These are phyloP conservation scores for Cercospora canescens DNA, from an alignment of 2,329 filamentous ascomycete species.

Conservation along the genomic window DNA sequence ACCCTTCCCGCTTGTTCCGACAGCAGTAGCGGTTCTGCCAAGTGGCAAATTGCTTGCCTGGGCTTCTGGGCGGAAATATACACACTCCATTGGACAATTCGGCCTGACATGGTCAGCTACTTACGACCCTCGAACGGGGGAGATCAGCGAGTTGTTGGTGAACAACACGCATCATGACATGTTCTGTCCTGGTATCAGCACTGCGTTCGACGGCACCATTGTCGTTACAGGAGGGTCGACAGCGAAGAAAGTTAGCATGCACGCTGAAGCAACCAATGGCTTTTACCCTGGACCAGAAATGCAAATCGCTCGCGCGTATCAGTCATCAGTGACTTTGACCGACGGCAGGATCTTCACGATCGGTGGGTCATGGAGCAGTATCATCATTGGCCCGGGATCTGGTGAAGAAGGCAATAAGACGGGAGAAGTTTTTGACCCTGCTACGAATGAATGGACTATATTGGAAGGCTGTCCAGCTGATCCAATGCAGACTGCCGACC, in stretches of 20 bases:
- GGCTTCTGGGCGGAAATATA: background rate
- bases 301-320: background rate
- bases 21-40: background rate
- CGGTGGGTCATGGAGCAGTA: background rate
- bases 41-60: background rate
- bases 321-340: background rate
- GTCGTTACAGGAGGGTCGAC: background rate
- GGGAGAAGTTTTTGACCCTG: background rate
- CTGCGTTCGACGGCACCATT: background rate
- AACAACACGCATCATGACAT: background rate
- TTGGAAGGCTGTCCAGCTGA: background rate
- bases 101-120: background rate
- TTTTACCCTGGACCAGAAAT: background rate
- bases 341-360: background rate
- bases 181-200: background rate
- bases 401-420: background rate
- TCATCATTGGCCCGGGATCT: background rate
- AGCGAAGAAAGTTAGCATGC: background rate
- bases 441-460: background rate
- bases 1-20: background rate
- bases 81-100: background rate
- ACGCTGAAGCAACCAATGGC: background rate
- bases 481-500: slow-evolving; percentile 36
- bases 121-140: background rate
- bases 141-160: background rate